Evolutionary conservation across 2,329 filamentous ascomycete genomes (phyloP).

Genomic region (Thielaviopsis musarum): DNA sequence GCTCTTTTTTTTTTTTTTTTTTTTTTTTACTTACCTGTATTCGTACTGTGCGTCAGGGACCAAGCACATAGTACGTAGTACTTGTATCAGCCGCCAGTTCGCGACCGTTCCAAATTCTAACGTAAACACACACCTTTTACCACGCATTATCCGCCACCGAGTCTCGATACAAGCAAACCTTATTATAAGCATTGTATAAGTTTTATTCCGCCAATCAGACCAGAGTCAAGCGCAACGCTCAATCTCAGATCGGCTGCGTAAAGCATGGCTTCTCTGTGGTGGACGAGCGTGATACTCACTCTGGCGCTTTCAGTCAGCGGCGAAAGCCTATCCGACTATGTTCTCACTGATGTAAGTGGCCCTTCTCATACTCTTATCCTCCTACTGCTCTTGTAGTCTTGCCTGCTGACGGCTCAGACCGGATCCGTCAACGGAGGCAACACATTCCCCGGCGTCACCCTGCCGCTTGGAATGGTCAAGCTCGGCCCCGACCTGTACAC

Average conservation of each 20-base stretch:
- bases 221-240: no score
- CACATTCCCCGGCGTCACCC: conserved; percentile 31
- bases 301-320: not conserved
- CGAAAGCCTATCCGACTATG: conserved; percentile 20
- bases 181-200: no score
- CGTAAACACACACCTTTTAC: not conserved
- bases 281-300: not conserved
- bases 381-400: not conserved
- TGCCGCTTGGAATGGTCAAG: conserved; percentile 32
- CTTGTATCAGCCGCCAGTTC: not conserved
- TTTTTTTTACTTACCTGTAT: not conserved
- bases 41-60: not conserved
- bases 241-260: not conserved
- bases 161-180: not conserved
- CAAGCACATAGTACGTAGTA: no score
- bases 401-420: conserved; percentile 20
- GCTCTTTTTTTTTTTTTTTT: not conserved
- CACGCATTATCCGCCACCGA: not conserved
- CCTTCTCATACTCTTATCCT: not conserved
- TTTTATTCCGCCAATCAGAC: no score
- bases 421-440: conserved; percentile 30
- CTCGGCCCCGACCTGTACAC: conserved; percentile 32
- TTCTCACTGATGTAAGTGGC: conserved; percentile 21
- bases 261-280: not conserved
- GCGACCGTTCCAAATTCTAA: not conserved